phyloP scores from a whole-genome alignment of 768 basidiomycete species.

The Trametes maxima region DNA sequence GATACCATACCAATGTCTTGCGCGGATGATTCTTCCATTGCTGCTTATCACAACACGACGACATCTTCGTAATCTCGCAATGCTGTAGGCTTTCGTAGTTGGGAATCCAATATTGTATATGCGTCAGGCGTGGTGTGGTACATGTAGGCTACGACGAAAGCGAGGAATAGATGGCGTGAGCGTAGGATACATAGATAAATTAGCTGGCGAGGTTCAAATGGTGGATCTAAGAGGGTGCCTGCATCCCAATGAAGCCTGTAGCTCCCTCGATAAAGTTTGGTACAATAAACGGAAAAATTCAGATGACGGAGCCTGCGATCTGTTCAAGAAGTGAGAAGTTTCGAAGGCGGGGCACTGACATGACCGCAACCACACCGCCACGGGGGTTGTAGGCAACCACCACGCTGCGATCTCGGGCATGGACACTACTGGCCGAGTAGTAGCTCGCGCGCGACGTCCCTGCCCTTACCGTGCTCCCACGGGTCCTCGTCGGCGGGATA shows the following conservation, averaged over 20 bases:
- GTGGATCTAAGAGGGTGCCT: neutral
- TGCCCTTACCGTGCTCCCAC: slow-evolving; percentile 57
- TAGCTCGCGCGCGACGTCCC: slow-evolving; percentile 50
- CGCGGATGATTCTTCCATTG: neutral
- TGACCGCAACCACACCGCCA: neutral
- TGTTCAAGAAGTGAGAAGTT: slow-evolving; percentile 1
- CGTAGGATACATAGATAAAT: slow-evolving; percentile 6
- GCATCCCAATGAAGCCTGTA: neutral
- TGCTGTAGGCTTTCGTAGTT: slow-evolving; percentile 5
- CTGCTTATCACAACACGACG: neutral
- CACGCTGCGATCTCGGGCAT: neutral
- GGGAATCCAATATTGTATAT: slow-evolving; percentile 15
- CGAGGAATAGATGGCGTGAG: neutral
- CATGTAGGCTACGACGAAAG: slow-evolving; percentile 6
- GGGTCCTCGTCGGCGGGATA: slow-evolving; percentile 40
- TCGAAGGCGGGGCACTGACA: neutral
- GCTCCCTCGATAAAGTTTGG: neutral
- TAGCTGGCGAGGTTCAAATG: neutral
- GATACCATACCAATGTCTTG: slow-evolving; percentile 4
- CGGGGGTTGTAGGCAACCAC: neutral
- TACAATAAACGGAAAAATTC: neutral
- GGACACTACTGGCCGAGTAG: slow-evolving; percentile 31
- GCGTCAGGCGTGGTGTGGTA: slow-evolving; percentile 2
- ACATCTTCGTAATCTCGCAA: slow-evolving; percentile 6
- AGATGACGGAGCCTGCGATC: slow-evolving; percentile 7